Evolutionary conservation across 192 early-diverging fungal genomes (phyloP), one percentile per base, ranked within the genome.

Genomic region (Coemansia sp.): DNA sequence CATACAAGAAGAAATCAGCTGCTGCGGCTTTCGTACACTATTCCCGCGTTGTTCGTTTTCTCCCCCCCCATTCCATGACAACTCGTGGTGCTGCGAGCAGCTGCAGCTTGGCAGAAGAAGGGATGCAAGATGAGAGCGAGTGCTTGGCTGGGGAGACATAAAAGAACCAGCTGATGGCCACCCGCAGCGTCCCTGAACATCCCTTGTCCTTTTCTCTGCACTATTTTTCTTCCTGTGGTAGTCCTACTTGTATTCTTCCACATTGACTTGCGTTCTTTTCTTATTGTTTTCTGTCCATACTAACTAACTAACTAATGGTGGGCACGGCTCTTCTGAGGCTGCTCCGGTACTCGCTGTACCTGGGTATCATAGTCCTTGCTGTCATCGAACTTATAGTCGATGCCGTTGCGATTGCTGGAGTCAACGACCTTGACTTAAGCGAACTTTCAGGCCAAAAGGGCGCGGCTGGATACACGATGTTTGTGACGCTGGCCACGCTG

Each of bases 381-480:
- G 64, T 68, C 16, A 54, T 80, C 25, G 72, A 70, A 68, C 65
- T 80, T 14, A 80, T 80, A 12, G 62, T 74, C 54, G 71, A 71
- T 14, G 71, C 71, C 23, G 64, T 80, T 1, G 62, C 71, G 7
- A 60, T 80, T 64, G 68, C 41, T 30, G 58, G 56, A 24, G 60
- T 79, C 48, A 58, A 63, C 52, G 12, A 12, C 53, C 6, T 52
- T 4, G 9, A 38, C 38, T 18, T 19, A 8, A 14, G 47, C 22
- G 3, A 23, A 21, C 27, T 1, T 62, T 55, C 41, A 4, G 41
- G 3, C 7, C 54, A 5, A 41, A 56, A 7, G 56, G 77, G 77
- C 14, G 77, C 71, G 0, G 67, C 77, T 1, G 71, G 71, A 10
- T 80, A 67, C 58, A 80, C 77, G 18, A 74, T 80, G 77, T 80